phyloP scores from a whole-genome alignment of 805 yeast genomes.

The Metschnikowia borealis region DNA sequence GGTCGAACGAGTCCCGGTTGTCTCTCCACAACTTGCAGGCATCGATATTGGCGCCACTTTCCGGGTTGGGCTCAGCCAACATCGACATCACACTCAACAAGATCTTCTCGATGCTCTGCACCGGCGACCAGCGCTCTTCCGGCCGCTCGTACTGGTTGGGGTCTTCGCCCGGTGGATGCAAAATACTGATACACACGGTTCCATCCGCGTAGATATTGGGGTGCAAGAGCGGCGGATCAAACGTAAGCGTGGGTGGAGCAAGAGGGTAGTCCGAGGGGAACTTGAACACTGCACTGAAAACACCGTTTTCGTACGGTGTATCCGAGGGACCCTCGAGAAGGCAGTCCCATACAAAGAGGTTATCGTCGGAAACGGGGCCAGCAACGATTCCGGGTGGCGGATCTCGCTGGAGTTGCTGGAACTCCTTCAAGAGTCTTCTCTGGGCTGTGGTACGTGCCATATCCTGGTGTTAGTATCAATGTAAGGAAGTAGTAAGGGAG shows the following conservation, averaged over 20 bases:
- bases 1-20: conserved; percentile 62
- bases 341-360: conserved; percentile 81
- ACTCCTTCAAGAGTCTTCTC: conserved; percentile 80
- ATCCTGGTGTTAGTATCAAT: background rate
- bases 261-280: conserved; percentile 82
- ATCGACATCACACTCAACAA: conserved; percentile 88
- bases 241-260: conserved; percentile 72
- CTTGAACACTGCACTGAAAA: conserved; percentile 69
- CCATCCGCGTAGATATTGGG: conserved; percentile 95
- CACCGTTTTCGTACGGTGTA: conserved; percentile 82
- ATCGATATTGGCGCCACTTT: conserved; percentile 87
- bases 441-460: conserved; percentile 59
- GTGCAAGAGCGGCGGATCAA: conserved; percentile 80
- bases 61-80: conserved; percentile 96
- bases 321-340: conserved; percentile 78
- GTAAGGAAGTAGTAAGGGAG: no score
- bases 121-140: conserved; percentile 97
- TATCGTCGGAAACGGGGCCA: conserved; percentile 75
- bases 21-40: conserved; percentile 90
- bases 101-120: conserved; percentile 96
- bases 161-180: conserved; percentile 96
- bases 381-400: conserved; percentile 96
- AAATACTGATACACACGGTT: conserved; percentile 89
- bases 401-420: conserved; percentile 77
- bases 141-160: conserved; percentile 94